phyloP scores from a whole-genome alignment of 2,329 filamentous ascomycete species.

The Cladosporium halotolerans region DNA sequence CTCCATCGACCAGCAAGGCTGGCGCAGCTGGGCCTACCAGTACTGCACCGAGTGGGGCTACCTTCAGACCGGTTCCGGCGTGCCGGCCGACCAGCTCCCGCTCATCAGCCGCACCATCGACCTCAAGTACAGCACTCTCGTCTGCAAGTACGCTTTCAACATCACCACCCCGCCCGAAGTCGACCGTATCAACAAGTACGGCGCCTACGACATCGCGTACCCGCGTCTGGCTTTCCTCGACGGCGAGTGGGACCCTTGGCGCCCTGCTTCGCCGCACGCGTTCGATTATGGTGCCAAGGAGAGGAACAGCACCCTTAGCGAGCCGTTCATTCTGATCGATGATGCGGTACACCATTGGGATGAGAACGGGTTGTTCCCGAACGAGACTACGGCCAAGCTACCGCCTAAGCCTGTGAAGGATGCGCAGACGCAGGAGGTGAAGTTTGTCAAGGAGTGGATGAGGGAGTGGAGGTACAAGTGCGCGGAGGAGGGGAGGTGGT shows the following conservation, averaged over 20 bases:
- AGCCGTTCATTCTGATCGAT: slow-evolving; percentile 68
- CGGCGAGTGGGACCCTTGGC: slow-evolving; percentile 75
- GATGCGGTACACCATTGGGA: slow-evolving; percentile 65
- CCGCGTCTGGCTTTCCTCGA: slow-evolving; percentile 71
- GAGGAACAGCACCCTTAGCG: slow-evolving; percentile 53
- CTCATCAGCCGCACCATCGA: slow-evolving; percentile 66
- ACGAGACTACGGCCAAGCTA: slow-evolving; percentile 53
- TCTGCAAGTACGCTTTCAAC: slow-evolving; percentile 65
- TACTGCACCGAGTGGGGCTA: slow-evolving; percentile 55
- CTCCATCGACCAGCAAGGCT: slow-evolving; percentile 36
- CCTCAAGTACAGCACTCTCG: slow-evolving; percentile 53
- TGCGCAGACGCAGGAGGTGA: slow-evolving; percentile 52
- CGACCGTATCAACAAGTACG: slow-evolving; percentile 66
- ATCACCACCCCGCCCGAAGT: slow-evolving; percentile 59
- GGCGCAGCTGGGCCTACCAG: slow-evolving; percentile 53
- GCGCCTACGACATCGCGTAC: slow-evolving; percentile 64
- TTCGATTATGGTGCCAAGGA: slow-evolving; percentile 47
- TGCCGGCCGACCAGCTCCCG: slow-evolving; percentile 57
- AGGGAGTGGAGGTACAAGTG: slow-evolving; percentile 45
- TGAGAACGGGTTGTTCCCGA: slow-evolving; percentile 45
- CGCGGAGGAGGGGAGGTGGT: slow-evolving; percentile 8
- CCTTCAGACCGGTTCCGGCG: slow-evolving; percentile 65
- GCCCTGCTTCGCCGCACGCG: slow-evolving; percentile 64
- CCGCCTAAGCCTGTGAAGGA: slow-evolving; percentile 55
- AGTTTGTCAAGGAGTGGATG: slow-evolving; percentile 64